phyloP scores from a whole-genome alignment of 2,329 filamentous ascomycete species.

The Neofusicoccum parvum region DNA sequence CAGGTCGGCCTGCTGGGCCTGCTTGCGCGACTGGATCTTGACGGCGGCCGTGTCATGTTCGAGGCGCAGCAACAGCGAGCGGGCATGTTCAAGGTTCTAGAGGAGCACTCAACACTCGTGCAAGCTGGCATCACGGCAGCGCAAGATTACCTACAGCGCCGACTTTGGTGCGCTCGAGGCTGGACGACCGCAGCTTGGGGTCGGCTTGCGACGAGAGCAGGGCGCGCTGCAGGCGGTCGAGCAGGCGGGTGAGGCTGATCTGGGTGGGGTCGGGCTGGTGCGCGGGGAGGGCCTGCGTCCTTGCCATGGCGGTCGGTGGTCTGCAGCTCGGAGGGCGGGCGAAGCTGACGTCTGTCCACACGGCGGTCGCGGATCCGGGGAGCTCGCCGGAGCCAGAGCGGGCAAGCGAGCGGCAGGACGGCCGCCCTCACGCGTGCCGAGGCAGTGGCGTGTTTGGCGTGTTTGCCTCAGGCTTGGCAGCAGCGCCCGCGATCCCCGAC shows the following conservation, averaged over 20 bases:
- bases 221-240: conserved; percentile 66
- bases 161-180: conserved; percentile 66
- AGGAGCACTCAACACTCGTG: background rate
- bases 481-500: background rate
- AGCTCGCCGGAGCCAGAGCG: too few relatives aligned
- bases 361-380: too few relatives aligned
- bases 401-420: too few relatives aligned
- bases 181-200: conserved; percentile 60
- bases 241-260: conserved; percentile 63
- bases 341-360: conserved; percentile 1
- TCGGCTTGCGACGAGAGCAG: conserved; percentile 65
- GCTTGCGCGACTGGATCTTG: conserved; percentile 60
- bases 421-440: too few relatives aligned
- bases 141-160: conserved; percentile 49
- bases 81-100: conserved; percentile 73
- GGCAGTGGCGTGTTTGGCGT: background rate
- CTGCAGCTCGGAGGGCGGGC: background rate
- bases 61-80: conserved; percentile 66
- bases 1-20: conserved; percentile 65
- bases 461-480: background rate
- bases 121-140: background rate
- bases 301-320: conserved; percentile 4
- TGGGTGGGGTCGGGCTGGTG: conserved; percentile 27
- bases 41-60: conserved; percentile 68
- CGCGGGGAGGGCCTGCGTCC: conserved; percentile 5